These are phyloP conservation scores for Salvia miltiorrhiza DNA, from an alignment of 257 asterid genomes.

Conservation along the genomic window DNA sequence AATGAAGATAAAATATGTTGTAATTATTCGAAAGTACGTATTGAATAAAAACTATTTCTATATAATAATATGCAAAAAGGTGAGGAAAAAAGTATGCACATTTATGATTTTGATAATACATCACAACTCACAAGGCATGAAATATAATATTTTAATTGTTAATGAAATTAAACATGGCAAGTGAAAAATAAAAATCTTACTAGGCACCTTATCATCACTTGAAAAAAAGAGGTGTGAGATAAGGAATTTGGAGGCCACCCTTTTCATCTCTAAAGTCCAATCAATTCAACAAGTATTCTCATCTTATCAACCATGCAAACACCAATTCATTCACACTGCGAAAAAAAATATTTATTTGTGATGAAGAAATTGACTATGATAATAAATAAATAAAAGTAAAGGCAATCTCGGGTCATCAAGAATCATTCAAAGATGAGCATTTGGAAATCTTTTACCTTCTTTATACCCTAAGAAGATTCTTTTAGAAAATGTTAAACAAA, in stretches of 20 bases:
- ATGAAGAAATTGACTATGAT: constrained; percentile 23
- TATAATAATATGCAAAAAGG: too few relatives aligned
- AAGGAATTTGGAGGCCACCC: constrained; percentile 36
- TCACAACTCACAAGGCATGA: background rate
- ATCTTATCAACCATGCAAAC: constrained; percentile 31
- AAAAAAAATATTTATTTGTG: constrained; percentile 13
- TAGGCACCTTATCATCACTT: constrained; percentile 29
- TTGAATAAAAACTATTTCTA: too few relatives aligned
- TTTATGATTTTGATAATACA: background rate
- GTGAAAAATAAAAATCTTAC: background rate
- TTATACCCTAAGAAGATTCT: constrained; percentile 28
- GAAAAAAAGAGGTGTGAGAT: constrained; percentile 17
- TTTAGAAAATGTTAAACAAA: background rate
- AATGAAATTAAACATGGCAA: background rate
- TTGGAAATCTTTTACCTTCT: constrained; percentile 16
- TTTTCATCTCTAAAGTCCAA: constrained; percentile 16
- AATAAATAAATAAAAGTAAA: background rate
- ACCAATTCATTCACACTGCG: constrained; percentile 28
- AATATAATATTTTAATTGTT: background rate
- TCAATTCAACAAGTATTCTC: constrained; percentile 29
- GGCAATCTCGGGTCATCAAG: constrained; percentile 32
- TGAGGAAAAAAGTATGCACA: too few relatives aligned
- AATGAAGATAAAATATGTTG: too few relatives aligned
- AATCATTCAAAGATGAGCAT: constrained; percentile 39
- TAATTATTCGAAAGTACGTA: too few relatives aligned